Evolutionary conservation across 1,284 basidiomycete genomes (phyloP).

Genomic region (Amylostereum areolatum): DNA sequence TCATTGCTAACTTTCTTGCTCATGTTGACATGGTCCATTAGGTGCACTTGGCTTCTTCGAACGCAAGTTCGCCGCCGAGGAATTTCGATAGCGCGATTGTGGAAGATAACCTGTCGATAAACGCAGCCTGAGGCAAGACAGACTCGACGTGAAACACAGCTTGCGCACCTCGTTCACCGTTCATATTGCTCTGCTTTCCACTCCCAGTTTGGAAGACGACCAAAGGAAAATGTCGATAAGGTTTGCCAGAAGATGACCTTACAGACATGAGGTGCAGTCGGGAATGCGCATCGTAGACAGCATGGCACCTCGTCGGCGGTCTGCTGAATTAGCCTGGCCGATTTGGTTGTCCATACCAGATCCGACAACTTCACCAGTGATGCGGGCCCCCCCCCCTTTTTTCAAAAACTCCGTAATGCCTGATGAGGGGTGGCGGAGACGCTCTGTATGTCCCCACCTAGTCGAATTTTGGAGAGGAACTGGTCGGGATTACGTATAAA

Average conservation of each 20-base stretch:
- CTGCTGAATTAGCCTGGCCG: constrained; percentile 83
- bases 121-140: too few relatives aligned
- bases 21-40: constrained; percentile 99
- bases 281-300: constrained; percentile 3
- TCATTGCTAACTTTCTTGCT: constrained; percentile 99
- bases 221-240: constrained; percentile 93
- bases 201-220: constrained; percentile 99
- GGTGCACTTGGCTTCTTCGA: constrained; percentile 98
- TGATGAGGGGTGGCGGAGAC: constrained; percentile 90
- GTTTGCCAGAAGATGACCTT: constrained; percentile 95
- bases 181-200: constrained; percentile 99
- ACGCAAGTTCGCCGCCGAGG: constrained; percentile 93
- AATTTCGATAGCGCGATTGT: constrained; percentile 96
- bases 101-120: too few relatives aligned
- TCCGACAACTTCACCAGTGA: constrained; percentile 88
- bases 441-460: constrained; percentile 91
- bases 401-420: constrained; percentile 97
- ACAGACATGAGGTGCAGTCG: neutral
- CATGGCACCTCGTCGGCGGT: constrained; percentile 87
- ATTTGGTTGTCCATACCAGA: constrained; percentile 89
- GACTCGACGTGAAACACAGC: too few relatives aligned
- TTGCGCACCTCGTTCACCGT: constrained; percentile 99
- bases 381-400: too few relatives aligned
- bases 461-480: constrained; percentile 96
- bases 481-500: too few relatives aligned